Conservation (phyloP, 2,329 filamentous ascomycete genomes). For the Botrytis galanthina region DNA sequence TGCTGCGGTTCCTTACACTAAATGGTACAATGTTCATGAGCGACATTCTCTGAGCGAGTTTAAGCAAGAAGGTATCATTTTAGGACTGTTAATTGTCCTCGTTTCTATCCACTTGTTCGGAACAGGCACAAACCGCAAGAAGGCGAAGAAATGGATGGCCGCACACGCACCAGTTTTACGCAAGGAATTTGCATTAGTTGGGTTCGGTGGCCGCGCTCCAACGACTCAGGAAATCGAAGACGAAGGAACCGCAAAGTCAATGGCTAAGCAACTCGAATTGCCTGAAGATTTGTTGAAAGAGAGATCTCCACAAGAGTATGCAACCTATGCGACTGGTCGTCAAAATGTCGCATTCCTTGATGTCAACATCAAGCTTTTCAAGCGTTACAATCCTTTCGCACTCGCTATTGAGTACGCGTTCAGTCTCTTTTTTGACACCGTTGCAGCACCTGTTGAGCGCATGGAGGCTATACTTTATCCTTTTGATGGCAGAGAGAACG, state of each 20-base stretch:
- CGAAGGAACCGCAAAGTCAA: conserved; percentile 42
- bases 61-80: conserved; percentile 78
- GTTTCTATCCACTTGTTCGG: conserved; percentile 80
- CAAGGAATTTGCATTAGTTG: conserved; percentile 83
- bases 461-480: conserved; percentile 77
- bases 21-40: conserved; percentile 97
- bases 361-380: conserved; percentile 48
- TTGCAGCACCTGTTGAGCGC: conserved; percentile 66
- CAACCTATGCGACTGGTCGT: conserved; percentile 84
- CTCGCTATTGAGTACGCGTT: conserved; percentile 63
- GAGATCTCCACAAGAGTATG: conserved; percentile 82
- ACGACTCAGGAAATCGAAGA: conserved; percentile 48
- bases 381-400: conserved; percentile 36
- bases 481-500: conserved; percentile 87
- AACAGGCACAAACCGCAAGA: conserved; percentile 72
- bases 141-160: conserved; percentile 76
- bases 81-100: conserved; percentile 71
- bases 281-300: conserved; percentile 69
- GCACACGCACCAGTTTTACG: conserved; percentile 70
- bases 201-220: conserved; percentile 60
- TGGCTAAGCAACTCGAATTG: conserved; percentile 42
- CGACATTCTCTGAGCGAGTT: conserved; percentile 82
- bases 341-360: conserved; percentile 93
- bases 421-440: conserved; percentile 77
- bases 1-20: conserved; percentile 68